These are phyloP conservation scores for Cercophora scortea DNA, from an alignment of 495 filamentous ascomycete genomes.

Conservation along the genomic window DNA sequence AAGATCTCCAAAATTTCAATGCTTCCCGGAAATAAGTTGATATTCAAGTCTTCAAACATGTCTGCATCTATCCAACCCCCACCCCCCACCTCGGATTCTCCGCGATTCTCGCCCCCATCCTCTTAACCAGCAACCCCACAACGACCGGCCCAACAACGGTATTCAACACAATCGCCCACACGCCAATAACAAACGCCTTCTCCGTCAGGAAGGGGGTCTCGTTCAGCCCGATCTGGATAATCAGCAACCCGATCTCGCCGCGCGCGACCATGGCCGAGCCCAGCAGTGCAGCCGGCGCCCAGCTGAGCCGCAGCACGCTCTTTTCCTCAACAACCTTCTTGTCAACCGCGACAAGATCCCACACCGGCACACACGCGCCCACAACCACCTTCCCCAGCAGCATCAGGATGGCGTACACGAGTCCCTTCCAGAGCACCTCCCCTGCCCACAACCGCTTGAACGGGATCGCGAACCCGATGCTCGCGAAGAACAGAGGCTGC, in stretches of 20 bases:
- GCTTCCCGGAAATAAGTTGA: no score
- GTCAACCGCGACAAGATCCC: conserved; percentile 8
- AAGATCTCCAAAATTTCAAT: no score
- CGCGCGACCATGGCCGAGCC: conserved; percentile 58
- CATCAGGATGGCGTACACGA: conserved; percentile 69
- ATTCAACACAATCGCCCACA: conserved; percentile 71
- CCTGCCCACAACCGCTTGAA: conserved; percentile 61
- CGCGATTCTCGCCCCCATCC: conserved; percentile 18
- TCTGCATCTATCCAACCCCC: background rate
- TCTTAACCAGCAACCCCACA: conserved; percentile 53
- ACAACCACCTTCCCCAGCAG: conserved; percentile 52
- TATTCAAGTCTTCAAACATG: no score
- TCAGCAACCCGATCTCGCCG: conserved; percentile 74
- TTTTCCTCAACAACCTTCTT: background rate
- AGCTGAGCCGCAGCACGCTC: conserved; percentile 16
- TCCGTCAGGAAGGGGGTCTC: conserved; percentile 17
- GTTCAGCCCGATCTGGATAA: conserved; percentile 54
- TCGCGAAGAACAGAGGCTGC: conserved; percentile 72
- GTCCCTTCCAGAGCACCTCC: conserved; percentile 59
- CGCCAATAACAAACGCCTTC: conserved; percentile 52
- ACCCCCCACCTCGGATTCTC: conserved; percentile 16
- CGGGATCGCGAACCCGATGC: conserved; percentile 73
- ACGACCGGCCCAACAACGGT: conserved; percentile 64
- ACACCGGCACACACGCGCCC: conserved; percentile 52
- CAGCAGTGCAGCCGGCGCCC: conserved; percentile 17